Conservation (phyloP, 371 early-diverging fungal genomes). For the Mucor circinelloides region DNA sequence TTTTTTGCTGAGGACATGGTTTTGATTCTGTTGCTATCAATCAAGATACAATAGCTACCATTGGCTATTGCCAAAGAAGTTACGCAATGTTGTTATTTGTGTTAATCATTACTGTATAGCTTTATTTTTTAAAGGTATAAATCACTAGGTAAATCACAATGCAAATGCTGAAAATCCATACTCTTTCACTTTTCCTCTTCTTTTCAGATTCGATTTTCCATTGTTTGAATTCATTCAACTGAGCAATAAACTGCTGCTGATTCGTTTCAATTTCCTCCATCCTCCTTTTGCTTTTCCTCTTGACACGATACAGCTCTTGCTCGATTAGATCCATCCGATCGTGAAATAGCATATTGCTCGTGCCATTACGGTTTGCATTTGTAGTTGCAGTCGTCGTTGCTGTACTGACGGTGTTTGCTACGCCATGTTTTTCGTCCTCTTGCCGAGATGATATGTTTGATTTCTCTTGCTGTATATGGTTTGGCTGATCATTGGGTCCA, state of each 20-base stretch:
- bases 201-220: constrained; percentile 31
- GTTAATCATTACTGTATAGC: neutral
- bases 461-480: neutral
- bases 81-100: too few relatives aligned
- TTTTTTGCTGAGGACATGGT: too few relatives aligned
- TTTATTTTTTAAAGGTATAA: neutral
- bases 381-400: constrained; percentile 1
- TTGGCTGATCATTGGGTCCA: neutral
- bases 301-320: constrained; percentile 40
- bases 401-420: constrained; percentile 3
- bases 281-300: constrained; percentile 31
- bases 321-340: constrained; percentile 51
- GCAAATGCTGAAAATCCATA: constrained; percentile 37
- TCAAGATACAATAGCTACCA: too few relatives aligned
- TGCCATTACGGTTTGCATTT: constrained; percentile 8
- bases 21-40: too few relatives aligned
- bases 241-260: constrained; percentile 31
- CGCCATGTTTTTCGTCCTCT: constrained; percentile 3
- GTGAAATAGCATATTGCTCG: constrained; percentile 41
- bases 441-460: neutral
- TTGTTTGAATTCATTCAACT: constrained; percentile 25
- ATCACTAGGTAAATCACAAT: constrained; percentile 6
- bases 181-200: constrained; percentile 32
- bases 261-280: constrained; percentile 29
- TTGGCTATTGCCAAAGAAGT: too few relatives aligned